Base-by-base conservation (phyloP, 2,329 filamentous ascomycete genomes). In the Incumbomyces lentus region DNA sequence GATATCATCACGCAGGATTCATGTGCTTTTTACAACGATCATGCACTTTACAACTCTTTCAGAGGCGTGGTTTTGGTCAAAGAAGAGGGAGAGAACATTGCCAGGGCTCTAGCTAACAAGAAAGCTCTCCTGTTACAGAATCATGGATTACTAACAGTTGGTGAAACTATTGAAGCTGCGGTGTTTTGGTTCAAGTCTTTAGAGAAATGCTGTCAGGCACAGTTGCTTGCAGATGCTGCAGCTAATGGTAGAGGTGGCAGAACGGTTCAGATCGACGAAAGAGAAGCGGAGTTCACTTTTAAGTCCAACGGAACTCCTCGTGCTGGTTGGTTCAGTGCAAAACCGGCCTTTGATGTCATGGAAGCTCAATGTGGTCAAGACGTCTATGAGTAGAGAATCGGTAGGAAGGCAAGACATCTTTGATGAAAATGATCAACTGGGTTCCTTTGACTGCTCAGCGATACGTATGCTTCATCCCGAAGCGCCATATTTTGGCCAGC, bases 241-340 rank as follows among this genome's bases (percentile, higher is more conserved):
- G 67, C 66, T 1, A 73, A 59, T 26, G 22, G 22, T 26, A 26
- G 22, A 8, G 22, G 22, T 26, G 22, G 22, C 8, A 4, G 8
- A 8, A 84, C 82, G 0, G 66, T 84, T 26, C 81, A 82, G 62
- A 82, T 88, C 55, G 68, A 72, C 7, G 75, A 83, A 1, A 76
- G 79, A 43, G 82, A 88, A 60, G 83, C 84, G 1, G 67, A 61
- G 13, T 84, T 75, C 57, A 87, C 84, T 0, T 79, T 76, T 56
- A 77, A 81, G 63, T 72, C 76, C 0, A 68, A 86, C 2, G 84
- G 84, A 0, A 74, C 69, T 0, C 69, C 74, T 13, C 58, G 61
- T 30, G 79, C 77, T 0, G 83, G 83, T 0, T 86, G 76, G 71
- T 88, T 87, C 59, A 79, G 73, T 55, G 83, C 79, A 5, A 81